Base-by-base conservation (phyloP, 805 yeast genomes). In the Candida michaelii region DNA sequence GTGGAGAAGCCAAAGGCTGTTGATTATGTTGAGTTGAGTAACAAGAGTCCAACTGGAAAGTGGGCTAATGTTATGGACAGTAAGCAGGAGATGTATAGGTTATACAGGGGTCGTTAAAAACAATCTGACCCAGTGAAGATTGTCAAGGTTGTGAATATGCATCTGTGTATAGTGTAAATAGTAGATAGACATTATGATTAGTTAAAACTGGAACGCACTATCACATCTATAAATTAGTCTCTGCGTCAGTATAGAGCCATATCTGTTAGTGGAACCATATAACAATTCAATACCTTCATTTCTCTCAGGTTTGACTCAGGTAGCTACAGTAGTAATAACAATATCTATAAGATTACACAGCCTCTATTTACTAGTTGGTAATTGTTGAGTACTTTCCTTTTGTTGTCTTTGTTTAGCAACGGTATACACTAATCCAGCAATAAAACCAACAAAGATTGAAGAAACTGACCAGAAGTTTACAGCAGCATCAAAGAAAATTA, bases 351-450 rank as follows among this genome's bases (percentile, higher is more conserved):
- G 15, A n/a, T 18, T 32, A 32, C 36, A 13, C 4, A 21, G 5
- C 29, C 13, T 5, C n/a, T 52, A 46, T 4, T 49, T 52, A 30
- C 48, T 36, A 27, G 54, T 49, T 40, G 71, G 70, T 54, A 62
- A 59, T 40, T 58, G 60, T 47, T 57, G 66, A 34, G 60, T 46
- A 32, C 49, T 50, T 36, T 60, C 69, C 63, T 74, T 80, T 60
- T 75, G 78, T 73, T 90, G 96, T 76, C 83, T 85, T 74, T 90
- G 89, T 74, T 90, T 93, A 51, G 98, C 96, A 52, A 87, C 85
- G 47, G 97, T 91, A 66, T 93, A 93, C 41, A 90, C 96, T 54
- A 93, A 73, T 66, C 99, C 99, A 49, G 99, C 95, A 50, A 82
- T 72, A 72, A 93, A 93, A 45, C 99, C 99, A 52, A 91, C 76